phyloP scores from a whole-genome alignment of 805 yeast species.

The Kuraishia molischiana region DNA sequence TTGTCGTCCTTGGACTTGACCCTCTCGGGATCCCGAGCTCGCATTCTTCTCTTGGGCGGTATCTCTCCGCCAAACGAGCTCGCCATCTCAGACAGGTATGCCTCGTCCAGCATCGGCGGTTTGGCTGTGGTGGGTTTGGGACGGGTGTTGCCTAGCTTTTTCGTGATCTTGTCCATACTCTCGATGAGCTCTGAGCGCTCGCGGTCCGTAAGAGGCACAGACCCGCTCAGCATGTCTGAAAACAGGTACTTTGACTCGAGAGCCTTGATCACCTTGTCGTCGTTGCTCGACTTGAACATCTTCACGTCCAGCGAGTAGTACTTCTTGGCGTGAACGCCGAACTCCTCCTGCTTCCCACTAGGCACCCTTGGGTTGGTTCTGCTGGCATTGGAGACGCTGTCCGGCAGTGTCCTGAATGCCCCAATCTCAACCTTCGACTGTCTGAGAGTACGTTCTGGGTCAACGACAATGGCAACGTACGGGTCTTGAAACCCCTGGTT shows the following conservation, averaged over 20 bases:
- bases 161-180: not conserved
- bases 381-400: slow-evolving; percentile 1
- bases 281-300: slow-evolving; percentile 44
- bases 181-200: slow-evolving; percentile 3
- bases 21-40: not conserved
- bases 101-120: no score
- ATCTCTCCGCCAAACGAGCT: no score
- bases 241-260: slow-evolving; percentile 26
- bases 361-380: slow-evolving; percentile 23
- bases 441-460: slow-evolving; percentile 59
- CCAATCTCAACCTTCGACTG: slow-evolving; percentile 74
- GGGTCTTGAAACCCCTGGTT: slow-evolving; percentile 91
- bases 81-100: no score
- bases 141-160: no score
- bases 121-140: no score
- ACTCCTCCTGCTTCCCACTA: slow-evolving; percentile 44
- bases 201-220: slow-evolving; percentile 19
- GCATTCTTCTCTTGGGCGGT: not conserved
- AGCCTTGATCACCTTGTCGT: slow-evolving; percentile 32
- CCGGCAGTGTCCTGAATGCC: slow-evolving; percentile 65
- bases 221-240: slow-evolving; percentile 28
- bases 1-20: not conserved
- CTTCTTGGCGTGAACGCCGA: slow-evolving; percentile 59
- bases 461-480: slow-evolving; percentile 79
- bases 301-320: slow-evolving; percentile 61